These are phyloP conservation scores for Ulmus americana DNA, from an alignment of 331 rosid species.

Conservation along the genomic window DNA sequence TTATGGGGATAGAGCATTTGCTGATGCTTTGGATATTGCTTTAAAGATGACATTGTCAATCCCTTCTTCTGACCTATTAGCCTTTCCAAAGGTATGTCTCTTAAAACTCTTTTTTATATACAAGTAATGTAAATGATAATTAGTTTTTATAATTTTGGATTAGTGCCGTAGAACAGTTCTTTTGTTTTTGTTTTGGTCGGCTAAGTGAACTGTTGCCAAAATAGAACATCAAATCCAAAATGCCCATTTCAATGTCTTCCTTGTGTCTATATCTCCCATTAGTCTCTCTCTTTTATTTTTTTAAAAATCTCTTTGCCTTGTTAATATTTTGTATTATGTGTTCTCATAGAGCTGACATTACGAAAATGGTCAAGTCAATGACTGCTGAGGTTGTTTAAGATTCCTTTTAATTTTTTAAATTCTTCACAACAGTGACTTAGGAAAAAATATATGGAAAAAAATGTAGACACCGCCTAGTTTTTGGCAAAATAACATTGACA, in stretches of 20 bases:
- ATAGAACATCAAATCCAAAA: background rate
- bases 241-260: background rate
- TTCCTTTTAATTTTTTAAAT: background rate
- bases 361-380: background rate
- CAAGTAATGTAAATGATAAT: background rate
- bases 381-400: background rate
- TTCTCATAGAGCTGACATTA: background rate
- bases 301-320: too few species aligned
- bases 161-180: background rate
- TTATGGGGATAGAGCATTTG: constrained; percentile 81
- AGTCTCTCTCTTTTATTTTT: too few species aligned
- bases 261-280: background rate
- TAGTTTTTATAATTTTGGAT: too few species aligned
- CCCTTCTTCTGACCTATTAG: constrained; percentile 69
- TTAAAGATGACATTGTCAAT: constrained; percentile 63
- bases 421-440: background rate
- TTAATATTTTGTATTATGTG: too few species aligned
- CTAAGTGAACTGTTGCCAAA: background rate
- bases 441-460: too few species aligned
- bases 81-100: constrained; percentile 63
- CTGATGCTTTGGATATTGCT: constrained; percentile 65
- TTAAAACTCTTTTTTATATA: background rate
- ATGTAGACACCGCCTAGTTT: too few species aligned
- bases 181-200: background rate
- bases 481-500: too few species aligned